phyloP scores from a whole-genome alignment of 2,329 filamentous ascomycete genomes.

The Aspergillus thermomutatus region DNA sequence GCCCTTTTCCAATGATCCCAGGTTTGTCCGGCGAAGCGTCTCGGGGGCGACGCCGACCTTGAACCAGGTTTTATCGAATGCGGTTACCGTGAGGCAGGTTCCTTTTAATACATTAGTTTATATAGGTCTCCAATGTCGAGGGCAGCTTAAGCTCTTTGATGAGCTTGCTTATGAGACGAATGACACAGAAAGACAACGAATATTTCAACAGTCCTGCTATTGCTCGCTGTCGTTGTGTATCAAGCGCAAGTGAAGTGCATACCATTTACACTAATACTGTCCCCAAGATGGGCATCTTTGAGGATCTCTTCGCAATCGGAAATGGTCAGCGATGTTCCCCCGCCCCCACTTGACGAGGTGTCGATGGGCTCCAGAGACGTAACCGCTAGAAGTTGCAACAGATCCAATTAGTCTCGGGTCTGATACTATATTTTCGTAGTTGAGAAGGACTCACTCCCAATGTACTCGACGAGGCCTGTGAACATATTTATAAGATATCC shows the following conservation, averaged over 20 bases:
- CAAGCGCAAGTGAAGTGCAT: conserved; percentile 8
- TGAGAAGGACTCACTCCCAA: conserved; percentile 69
- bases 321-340: conserved; percentile 89
- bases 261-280: conserved; percentile 94
- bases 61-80: conserved; percentile 64
- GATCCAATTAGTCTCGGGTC: not conserved
- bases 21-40: conserved; percentile 90
- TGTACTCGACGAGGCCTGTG: conserved; percentile 87
- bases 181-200: not conserved
- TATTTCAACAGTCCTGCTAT: not conserved
- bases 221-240: not conserved
- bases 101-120: conserved; percentile 31
- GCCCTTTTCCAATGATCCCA: conserved; percentile 66
- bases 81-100: conserved; percentile 90
- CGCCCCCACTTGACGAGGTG: conserved; percentile 64
- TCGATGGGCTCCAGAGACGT: conserved; percentile 77
- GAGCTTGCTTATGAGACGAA: not conserved
- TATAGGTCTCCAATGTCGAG: not conserved
- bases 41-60: conserved; percentile 93
- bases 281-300: conserved; percentile 77
- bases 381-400: conserved; percentile 59
- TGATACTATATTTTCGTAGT: not conserved
- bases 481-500: conserved; percentile 64
- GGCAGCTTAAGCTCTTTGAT: not conserved
- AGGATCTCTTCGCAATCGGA: conserved; percentile 72